phyloP scores from a whole-genome alignment of 2,329 filamentous ascomycete genomes.

The Fusarium equiseti region DNA sequence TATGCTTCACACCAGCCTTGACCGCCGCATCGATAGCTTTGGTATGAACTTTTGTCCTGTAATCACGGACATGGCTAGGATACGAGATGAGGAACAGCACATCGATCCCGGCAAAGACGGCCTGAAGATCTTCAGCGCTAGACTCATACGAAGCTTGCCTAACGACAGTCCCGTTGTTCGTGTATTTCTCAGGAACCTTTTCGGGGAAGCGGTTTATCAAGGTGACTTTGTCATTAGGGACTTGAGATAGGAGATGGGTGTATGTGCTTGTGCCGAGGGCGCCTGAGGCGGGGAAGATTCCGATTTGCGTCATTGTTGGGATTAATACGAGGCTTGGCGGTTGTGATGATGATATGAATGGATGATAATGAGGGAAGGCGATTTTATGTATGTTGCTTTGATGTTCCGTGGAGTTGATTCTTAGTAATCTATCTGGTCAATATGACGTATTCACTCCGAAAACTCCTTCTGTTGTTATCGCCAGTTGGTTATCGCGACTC shows the following conservation, averaged over 20 bases:
- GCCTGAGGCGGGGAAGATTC: slow-evolving; percentile 41
- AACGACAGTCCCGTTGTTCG: neutral
- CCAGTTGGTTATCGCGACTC: neutral
- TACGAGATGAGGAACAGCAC: slow-evolving; percentile 35
- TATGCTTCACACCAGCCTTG: slow-evolving; percentile 19
- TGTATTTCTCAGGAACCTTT: slow-evolving; percentile 14
- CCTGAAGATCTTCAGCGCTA: slow-evolving; percentile 2
- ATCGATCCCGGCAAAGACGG: slow-evolving; percentile 3
- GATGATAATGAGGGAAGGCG: neutral
- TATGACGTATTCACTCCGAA: slow-evolving; percentile 25
- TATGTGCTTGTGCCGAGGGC: slow-evolving; percentile 36
- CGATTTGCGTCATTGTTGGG: slow-evolving; percentile 23
- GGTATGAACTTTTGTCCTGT: slow-evolving; percentile 14
- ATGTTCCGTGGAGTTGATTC: slow-evolving; percentile 8
- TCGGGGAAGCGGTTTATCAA: slow-evolving; percentile 30
- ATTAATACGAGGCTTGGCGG: neutral
- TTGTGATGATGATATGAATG: neutral
- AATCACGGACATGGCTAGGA: slow-evolving; percentile 35
- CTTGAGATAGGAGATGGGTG: slow-evolving; percentile 15
- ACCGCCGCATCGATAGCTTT: slow-evolving; percentile 28
- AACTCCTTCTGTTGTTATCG: neutral
- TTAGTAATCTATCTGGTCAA: slow-evolving; percentile 22
- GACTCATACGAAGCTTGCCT: slow-evolving; percentile 34
- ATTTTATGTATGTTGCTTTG: neutral
- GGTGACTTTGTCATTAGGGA: slow-evolving; percentile 23